Percentiles rank a stretch among this genome's conserved stretches.
Evolutionary conservation across 2,329 filamentous ascomycete genomes (phyloP).

Genomic region (Diaporthe sp.): DNA sequence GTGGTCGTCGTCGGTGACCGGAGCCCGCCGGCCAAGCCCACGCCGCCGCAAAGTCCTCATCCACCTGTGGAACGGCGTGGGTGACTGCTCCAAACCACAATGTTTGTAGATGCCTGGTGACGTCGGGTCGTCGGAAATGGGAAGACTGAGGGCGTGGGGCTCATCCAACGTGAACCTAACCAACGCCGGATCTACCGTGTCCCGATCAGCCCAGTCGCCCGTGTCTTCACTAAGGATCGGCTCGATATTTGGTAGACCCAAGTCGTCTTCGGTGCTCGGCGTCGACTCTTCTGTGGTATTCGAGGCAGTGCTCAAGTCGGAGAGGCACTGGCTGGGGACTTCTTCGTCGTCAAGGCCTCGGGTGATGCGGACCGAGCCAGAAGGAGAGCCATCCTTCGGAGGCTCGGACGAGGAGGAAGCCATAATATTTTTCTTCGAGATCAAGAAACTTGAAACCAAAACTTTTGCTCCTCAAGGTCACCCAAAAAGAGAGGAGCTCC

Average conservation of each 20-base stretch:
- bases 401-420: slow-evolving; percentile 34
- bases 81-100: neutral
- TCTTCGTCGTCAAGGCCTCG: neutral
- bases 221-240: slow-evolving; percentile 18
- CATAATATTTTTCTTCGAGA: slow-evolving; percentile 37
- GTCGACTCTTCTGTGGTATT: neutral
- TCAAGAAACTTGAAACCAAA: slow-evolving; percentile 35
- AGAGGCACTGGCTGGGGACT: neutral
- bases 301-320: slow-evolving; percentile 7
- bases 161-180: slow-evolving; percentile 39
- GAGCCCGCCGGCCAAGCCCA: slow-evolving; percentile 60
- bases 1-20: slow-evolving; percentile 43
- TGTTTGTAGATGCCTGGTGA: slow-evolving; percentile 4
- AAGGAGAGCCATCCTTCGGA: slow-evolving; percentile 28
- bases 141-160: slow-evolving; percentile 18
- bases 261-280: neutral
- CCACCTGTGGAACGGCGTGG: slow-evolving; percentile 77
- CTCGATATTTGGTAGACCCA: neutral
- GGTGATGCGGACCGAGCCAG: slow-evolving; percentile 36
- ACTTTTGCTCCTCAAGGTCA: slow-evolving; percentile 32
- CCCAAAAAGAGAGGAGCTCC: slow-evolving; percentile 18
- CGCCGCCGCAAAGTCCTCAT: slow-evolving; percentile 77
- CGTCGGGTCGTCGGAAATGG: neutral
- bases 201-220: slow-evolving; percentile 37
- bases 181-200: slow-evolving; percentile 38